Conservation (phyloP, 768 basidiomycete species). For the Tremella fuciformis region DNA sequence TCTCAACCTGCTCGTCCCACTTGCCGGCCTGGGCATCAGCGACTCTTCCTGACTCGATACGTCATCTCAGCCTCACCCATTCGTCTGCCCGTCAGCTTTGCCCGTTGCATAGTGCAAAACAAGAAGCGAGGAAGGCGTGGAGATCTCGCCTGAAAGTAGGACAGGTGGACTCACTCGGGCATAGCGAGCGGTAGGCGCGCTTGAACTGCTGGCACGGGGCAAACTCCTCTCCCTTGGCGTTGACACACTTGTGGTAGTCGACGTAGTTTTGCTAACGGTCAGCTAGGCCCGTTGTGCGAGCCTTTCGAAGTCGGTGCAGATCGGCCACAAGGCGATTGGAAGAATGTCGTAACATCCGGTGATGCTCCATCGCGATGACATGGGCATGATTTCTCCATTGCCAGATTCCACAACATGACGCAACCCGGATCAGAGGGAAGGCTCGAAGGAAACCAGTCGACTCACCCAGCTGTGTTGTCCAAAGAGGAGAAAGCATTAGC, state of each 20-base stretch:
- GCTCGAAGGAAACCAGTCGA: neutral
- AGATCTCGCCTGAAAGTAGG: neutral
- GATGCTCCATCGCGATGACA: no score
- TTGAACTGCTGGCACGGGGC: conserved; percentile 99
- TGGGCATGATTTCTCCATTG: no score
- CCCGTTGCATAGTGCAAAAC: neutral
- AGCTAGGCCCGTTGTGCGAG: neutral
- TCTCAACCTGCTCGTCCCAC: conserved; percentile 95
- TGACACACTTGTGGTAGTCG: conserved; percentile 96
- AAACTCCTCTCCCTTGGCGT: conserved; percentile 96
- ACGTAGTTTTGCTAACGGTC: conserved; percentile 91
- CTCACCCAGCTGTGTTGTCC: conserved; percentile 25
- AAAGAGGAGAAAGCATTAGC: conserved; percentile 6
- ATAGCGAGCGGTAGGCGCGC: conserved; percentile 90
- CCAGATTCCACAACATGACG: neutral
- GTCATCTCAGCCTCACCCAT: conserved; percentile 64
- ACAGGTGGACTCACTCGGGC: conserved; percentile 76
- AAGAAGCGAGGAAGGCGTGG: neutral
- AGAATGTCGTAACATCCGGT: no score
- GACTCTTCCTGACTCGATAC: neutral
- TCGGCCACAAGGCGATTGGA: no score
- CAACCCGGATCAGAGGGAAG: neutral
- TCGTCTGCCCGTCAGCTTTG: conserved; percentile 61
- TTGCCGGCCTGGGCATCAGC: conserved; percentile 62
- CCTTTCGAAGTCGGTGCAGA: neutral